Evolutionary conservation across 805 yeast species (phyloP).

Genomic region (Saccharomyces eubayanus): DNA sequence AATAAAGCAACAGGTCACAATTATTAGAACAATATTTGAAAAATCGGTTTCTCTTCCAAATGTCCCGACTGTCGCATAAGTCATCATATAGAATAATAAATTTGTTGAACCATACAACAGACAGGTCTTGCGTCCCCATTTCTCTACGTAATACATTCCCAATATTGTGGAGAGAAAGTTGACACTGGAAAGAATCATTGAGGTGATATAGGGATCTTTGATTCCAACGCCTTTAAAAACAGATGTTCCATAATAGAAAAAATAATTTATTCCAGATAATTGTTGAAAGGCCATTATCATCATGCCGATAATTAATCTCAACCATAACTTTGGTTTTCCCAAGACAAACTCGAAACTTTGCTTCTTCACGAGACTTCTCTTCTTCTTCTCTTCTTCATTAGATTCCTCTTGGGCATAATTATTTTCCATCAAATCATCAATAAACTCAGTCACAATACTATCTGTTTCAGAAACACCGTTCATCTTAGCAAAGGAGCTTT

Average conservation of each 20-base stretch:
- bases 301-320: slow-evolving; percentile 50
- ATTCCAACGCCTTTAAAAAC: slow-evolving; percentile 52
- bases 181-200: slow-evolving; percentile 49
- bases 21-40: slow-evolving; percentile 54
- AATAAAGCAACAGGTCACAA: slow-evolving; percentile 55
- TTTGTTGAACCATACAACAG: slow-evolving; percentile 43
- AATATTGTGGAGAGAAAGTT: slow-evolving; percentile 48
- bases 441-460: slow-evolving; percentile 40
- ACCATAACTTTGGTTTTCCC: slow-evolving; percentile 48
- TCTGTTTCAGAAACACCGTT: slow-evolving; percentile 42
- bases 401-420: slow-evolving; percentile 39
- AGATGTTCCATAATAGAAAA: slow-evolving; percentile 60
- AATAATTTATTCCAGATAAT: slow-evolving; percentile 56
- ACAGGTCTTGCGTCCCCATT: slow-evolving; percentile 45
- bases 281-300: slow-evolving; percentile 55
- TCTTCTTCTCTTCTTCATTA: background rate
- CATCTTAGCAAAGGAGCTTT: slow-evolving; percentile 42
- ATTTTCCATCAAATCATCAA: slow-evolving; percentile 33
- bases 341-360: slow-evolving; percentile 41
- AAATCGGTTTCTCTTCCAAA: slow-evolving; percentile 37
- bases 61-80: slow-evolving; percentile 55
- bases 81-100: slow-evolving; percentile 49
- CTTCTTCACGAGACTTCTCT: background rate
- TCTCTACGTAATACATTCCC: slow-evolving; percentile 46
- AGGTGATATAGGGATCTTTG: slow-evolving; percentile 48